Evolutionary conservation across 768 basidiomycete genomes (phyloP).

Genomic region (Tephrocybe rancida): DNA sequence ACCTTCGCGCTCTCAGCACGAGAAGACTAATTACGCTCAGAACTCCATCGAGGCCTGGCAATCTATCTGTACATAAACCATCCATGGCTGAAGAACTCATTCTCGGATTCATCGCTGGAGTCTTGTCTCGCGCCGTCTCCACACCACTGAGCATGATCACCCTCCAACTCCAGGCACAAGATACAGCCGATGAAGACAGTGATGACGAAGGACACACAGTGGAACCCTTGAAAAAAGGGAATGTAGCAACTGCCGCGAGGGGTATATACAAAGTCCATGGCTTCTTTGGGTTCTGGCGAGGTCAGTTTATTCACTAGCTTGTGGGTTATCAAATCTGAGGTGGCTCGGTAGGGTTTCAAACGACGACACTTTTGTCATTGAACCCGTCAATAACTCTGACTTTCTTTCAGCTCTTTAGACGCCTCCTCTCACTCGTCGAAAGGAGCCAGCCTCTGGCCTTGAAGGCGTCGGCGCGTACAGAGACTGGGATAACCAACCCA

Average conservation of each 20-base stretch:
- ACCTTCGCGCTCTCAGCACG: slow-evolving; percentile 42
- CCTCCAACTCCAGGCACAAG: slow-evolving; percentile 50
- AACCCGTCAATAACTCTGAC: slow-evolving; percentile 63
- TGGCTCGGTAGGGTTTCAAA: slow-evolving; percentile 45
- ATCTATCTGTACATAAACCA: slow-evolving; percentile 30
- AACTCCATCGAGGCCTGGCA: slow-evolving; percentile 3
- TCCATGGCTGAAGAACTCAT: slow-evolving; percentile 49
- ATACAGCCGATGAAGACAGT: slow-evolving; percentile 33
- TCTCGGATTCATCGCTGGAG: slow-evolving; percentile 58
- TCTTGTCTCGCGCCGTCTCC: slow-evolving; percentile 54
- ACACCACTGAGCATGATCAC: slow-evolving; percentile 61
- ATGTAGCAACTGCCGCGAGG: slow-evolving; percentile 31
- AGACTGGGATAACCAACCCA: slow-evolving; percentile 25
- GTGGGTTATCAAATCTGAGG: background rate
- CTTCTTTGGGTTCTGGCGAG: slow-evolving; percentile 57
- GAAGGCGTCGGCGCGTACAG: background rate
- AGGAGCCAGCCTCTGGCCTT: background rate
- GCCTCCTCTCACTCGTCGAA: slow-evolving; percentile 29
- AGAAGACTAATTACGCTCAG: slow-evolving; percentile 27
- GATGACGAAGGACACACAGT: slow-evolving; percentile 5
- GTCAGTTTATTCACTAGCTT: slow-evolving; percentile 25
- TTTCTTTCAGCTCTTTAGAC: slow-evolving; percentile 52
- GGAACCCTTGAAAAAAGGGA: background rate
- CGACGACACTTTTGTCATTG: slow-evolving; percentile 48
- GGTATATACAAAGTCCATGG: slow-evolving; percentile 52